A percentile compares a stretch with the other conserved stretches of the same genome.
Conservation (phyloP, 202 grass and related monocot genomes). For the Zoysia matrella region DNA sequence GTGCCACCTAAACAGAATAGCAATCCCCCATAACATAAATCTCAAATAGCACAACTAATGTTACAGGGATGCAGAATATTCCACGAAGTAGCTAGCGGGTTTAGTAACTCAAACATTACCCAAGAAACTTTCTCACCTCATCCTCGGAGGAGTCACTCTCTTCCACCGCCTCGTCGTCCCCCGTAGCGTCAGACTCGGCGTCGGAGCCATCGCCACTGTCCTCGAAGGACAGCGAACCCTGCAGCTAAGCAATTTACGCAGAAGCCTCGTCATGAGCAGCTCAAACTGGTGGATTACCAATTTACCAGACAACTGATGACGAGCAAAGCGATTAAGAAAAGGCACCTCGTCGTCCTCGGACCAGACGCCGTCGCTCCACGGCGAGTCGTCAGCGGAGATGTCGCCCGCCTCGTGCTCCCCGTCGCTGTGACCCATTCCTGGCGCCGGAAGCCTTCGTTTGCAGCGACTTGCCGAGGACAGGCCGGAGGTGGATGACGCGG, state of each 20-base stretch:
- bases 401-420: conserved; percentile 14
- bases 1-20: conserved; percentile 58
- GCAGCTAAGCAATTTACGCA: not conserved
- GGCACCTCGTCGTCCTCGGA: conserved; percentile 42
- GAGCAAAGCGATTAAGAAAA: too few species aligned
- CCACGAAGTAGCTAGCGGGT: not conserved
- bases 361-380: conserved; percentile 48
- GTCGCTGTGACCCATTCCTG: conserved; percentile 30
- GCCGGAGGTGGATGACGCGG: too few species aligned
- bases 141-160: conserved; percentile 83
- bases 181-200: conserved; percentile 13
- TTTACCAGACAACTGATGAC: too few species aligned
- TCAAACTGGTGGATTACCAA: too few species aligned
- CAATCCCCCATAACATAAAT: not conserved
- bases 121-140: conserved; percentile 49
- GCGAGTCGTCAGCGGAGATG: conserved; percentile 41
- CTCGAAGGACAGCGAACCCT: conserved; percentile 45
- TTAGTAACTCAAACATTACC: conserved; percentile 10
- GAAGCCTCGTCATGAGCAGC: not conserved
- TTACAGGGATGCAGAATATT: not conserved
- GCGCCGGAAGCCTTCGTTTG: not conserved
- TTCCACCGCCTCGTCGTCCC: conserved; percentile 13
- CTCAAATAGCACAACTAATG: not conserved
- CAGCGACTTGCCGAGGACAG: too few species aligned
- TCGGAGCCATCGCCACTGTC: conserved; percentile 43